Base-by-base conservation (phyloP, 345 rosid species). In the Pistacia atlantica region DNA sequence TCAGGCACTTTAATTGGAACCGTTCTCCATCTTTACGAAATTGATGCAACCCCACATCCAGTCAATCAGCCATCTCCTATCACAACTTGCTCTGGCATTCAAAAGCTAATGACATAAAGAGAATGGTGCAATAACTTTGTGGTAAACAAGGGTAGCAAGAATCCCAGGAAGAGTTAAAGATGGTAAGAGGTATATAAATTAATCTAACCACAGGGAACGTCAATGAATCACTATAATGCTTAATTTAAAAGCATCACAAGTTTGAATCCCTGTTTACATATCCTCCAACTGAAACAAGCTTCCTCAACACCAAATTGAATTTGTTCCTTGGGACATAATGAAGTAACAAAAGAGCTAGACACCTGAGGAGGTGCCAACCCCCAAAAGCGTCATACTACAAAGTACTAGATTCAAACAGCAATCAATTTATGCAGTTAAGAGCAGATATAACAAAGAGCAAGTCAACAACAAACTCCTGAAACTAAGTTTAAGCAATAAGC, bases 61-160 rank as follows among this genome's bases (percentile, higher is more conserved):
- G 13, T 69, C 38, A 51, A 69, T 51, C 74, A 18, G 31, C 25
- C 74, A 70, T 54, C 62, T 70, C 13, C 25, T 68, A 11, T 69
- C 13, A 70, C 74, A 37, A 8, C 48, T 35, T 55, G 22, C 25
- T 17, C 74, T 45, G 33, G 46, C 63, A 54, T 8, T 38, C 25
- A 70, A 65, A 70, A 54, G 51, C 74, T 69, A 69, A 22, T 28
- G 58, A 18, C 60, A 66, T 45, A 67, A 17, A 28, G 33, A 25
- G 42, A 48, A 56, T 20, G 20, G 52, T n/a, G 20, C n/a, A 14
- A 58, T 42, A 71, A 42, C 52, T 42, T 42, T 38, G 16, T 45
- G 28, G 31, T 9, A 17, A 63, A 61, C 16, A 51, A 9, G 5
- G 67, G 37, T 22, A 46, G 57, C 57, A 22, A 11, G 38, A 70